A percentile compares a stretch with the other conserved stretches of the same genome.
Conservation (phyloP, 1,284 basidiomycete species). For the Leccinum ponderosum region DNA sequence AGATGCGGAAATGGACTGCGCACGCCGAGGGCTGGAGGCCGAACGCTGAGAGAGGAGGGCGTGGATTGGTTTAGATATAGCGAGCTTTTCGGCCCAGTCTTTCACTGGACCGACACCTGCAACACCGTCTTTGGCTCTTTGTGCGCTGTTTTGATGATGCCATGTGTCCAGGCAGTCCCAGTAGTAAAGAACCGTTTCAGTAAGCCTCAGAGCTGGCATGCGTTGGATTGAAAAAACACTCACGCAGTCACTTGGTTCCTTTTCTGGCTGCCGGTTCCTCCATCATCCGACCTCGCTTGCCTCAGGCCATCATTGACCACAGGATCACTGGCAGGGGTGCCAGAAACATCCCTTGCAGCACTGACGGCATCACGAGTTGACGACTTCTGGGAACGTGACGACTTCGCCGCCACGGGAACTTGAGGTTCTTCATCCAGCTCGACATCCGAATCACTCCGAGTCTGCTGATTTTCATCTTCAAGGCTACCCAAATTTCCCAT, state of each 20-base stretch:
- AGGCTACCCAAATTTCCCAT: neutral
- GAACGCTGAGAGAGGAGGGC: neutral
- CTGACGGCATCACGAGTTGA: neutral
- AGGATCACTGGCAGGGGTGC: neutral
- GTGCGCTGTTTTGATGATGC: neutral
- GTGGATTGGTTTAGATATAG: neutral
- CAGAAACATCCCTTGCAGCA: neutral
- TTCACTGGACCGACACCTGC: neutral
- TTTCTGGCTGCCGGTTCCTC: neutral
- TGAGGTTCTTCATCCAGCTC: neutral
- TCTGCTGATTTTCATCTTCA: neutral
- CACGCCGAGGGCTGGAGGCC: neutral
- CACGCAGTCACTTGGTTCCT: neutral
- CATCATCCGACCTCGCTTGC: neutral
- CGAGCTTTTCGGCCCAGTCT: neutral
- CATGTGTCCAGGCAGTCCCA: neutral
- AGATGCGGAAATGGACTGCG: neutral
- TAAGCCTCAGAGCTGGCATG: neutral
- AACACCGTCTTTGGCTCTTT: neutral
- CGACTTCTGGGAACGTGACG: neutral
- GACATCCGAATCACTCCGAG: neutral
- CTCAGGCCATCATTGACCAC: neutral
- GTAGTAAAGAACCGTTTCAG: neutral
- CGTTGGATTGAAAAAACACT: neutral
- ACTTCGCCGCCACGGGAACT: neutral